Evolutionary conservation across 2,329 filamentous ascomycete genomes (phyloP).

Genomic region (Monosporascus sp.): DNA sequence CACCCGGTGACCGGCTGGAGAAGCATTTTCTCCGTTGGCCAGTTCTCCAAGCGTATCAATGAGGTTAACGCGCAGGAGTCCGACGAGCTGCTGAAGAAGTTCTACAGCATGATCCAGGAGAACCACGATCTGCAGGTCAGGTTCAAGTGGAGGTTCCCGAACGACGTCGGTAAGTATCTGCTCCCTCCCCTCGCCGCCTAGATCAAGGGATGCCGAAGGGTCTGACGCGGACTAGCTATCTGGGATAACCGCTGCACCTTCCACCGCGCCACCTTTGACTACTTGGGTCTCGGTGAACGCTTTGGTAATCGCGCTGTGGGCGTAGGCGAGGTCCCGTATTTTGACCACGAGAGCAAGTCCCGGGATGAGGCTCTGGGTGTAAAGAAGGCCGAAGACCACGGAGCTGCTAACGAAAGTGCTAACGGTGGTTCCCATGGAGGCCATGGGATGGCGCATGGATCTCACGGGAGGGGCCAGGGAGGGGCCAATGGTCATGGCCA

Average conservation of each 20-base stretch:
- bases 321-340: slow-evolving; percentile 49
- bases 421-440: too few relatives aligned
- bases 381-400: too few relatives aligned
- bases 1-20: slow-evolving; percentile 61
- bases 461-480: too few relatives aligned
- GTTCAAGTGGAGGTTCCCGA: slow-evolving; percentile 39
- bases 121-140: slow-evolving; percentile 47
- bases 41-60: slow-evolving; percentile 38
- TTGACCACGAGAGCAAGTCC: slow-evolving; percentile 33
- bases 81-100: slow-evolving; percentile 34
- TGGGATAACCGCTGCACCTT: slow-evolving; percentile 58
- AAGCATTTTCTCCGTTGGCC: slow-evolving; percentile 37
- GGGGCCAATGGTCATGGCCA: too few relatives aligned
- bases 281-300: slow-evolving; percentile 44
- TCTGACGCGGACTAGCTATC: slow-evolving; percentile 34
- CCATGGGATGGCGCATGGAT: too few relatives aligned
- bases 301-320: slow-evolving; percentile 49
- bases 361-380: not conserved
- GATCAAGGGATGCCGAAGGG: not conserved
- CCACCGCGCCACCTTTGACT: slow-evolving; percentile 56
- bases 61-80: slow-evolving; percentile 38
- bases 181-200: not conserved
- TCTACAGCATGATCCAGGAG: slow-evolving; percentile 35
- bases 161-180: slow-evolving; percentile 33
- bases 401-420: too few relatives aligned